A percentile compares a stretch with the other conserved stretches of the same genome.
Evolutionary conservation across 306 rosid species (phyloP).

Genomic region (Amphicarpaea edgeworthii): DNA sequence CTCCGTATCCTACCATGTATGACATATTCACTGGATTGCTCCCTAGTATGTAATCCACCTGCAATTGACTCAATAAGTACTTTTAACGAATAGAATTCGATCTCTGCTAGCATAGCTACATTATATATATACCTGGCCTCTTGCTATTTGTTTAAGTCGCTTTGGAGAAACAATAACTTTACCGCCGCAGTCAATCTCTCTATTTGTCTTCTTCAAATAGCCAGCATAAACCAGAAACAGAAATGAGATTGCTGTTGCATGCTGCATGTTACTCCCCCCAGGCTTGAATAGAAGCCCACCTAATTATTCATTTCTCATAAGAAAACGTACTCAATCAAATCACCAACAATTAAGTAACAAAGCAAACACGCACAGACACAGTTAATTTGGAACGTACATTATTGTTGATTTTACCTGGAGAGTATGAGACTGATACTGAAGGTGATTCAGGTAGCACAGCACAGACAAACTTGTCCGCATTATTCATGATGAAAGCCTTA

Average conservation of each 20-base stretch:
- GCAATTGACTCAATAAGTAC: no score
- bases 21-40: constrained; percentile 68
- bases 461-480: constrained; percentile 60
- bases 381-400: no score
- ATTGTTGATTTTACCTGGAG: no score
- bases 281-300: constrained; percentile 65
- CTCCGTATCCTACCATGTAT: constrained; percentile 75
- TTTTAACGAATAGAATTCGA: no score
- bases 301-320: constrained; percentile 27
- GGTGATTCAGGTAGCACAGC: constrained; percentile 64
- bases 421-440: constrained; percentile 52
- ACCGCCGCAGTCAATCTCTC: constrained; percentile 48
- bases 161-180: constrained; percentile 42
- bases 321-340: background rate
- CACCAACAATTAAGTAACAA: background rate
- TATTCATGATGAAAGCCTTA: constrained; percentile 44
- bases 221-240: constrained; percentile 58
- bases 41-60: constrained; percentile 76
- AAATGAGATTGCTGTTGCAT: constrained; percentile 57
- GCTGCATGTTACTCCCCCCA: constrained; percentile 66
- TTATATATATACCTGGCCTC: constrained; percentile 42
- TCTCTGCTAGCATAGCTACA: no score
- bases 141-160: constrained; percentile 46
- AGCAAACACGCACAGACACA: no score
- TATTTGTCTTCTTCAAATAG: constrained; percentile 39